Percentiles rank a stretch among this genome's conserved stretches.
These are phyloP conservation scores for Pinus taeda DNA, from an alignment of 75 land plant species.

Conservation along the genomic window DNA sequence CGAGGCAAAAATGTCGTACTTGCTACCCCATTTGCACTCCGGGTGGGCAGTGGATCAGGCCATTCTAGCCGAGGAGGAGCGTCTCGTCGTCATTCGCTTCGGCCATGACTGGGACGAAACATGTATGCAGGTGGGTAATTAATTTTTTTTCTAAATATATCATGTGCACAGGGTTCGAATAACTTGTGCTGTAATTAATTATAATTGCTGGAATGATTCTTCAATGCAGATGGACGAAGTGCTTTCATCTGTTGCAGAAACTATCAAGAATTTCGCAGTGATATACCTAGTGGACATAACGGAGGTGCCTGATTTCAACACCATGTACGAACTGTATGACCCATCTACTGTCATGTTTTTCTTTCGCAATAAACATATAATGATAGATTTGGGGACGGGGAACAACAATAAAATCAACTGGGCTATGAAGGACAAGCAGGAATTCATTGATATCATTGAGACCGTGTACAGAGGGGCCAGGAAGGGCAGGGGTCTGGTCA, in stretches of 20 bases:
- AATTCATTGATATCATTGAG: constrained; percentile 94
- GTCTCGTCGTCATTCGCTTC: constrained; percentile 82
- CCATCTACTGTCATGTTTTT: constrained; percentile 98
- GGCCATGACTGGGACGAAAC: constrained; percentile 98
- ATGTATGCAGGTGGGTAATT: constrained; percentile 51
- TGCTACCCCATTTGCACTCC: constrained; percentile 83
- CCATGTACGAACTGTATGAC: constrained; percentile 97
- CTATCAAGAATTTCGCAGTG: constrained; percentile 96
- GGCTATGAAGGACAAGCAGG: constrained; percentile 93
- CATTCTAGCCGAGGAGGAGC: constrained; percentile 86
- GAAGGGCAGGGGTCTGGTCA: constrained; percentile 90
- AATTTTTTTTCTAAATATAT: too few relatives aligned
- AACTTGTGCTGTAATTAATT: too few relatives aligned
- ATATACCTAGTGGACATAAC: constrained; percentile 94
- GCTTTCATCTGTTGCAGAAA: constrained; percentile 90
- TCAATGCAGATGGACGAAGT: constrained; percentile 85
- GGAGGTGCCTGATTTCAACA: constrained; percentile 97
- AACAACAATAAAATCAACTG: constrained; percentile 98
- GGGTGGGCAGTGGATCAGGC: constrained; percentile 98
- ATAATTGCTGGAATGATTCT: too few relatives aligned
- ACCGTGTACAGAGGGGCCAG: constrained; percentile 92
- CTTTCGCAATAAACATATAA: constrained; percentile 98
- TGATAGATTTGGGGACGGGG: constrained; percentile 94
- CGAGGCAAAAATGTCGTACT: constrained; percentile 61
- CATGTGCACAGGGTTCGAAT: too few relatives aligned